Conservation (phyloP, 352 stramenopile species). For the Globisporangium heterothallicum region DNA sequence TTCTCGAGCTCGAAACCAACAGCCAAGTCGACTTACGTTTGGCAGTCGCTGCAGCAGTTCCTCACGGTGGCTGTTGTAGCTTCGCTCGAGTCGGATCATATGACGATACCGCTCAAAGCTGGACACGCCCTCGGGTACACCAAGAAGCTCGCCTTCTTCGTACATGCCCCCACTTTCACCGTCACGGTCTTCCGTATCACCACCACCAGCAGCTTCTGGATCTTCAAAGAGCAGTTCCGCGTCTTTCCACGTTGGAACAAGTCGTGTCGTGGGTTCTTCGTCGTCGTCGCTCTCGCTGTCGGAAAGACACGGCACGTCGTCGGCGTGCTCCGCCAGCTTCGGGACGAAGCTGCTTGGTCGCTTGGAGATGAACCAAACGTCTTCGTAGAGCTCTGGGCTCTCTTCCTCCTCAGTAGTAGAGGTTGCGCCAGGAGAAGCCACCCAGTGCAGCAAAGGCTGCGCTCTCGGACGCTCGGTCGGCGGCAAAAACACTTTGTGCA, state of each 20-base stretch:
- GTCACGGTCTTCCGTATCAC: background rate
- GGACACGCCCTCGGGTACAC: constrained; percentile 22
- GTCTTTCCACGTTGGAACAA: constrained; percentile 24
- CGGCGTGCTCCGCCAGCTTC: constrained; percentile 19
- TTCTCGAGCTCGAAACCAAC: background rate
- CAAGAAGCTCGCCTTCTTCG: constrained; percentile 37
- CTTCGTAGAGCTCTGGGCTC: constrained; percentile 15
- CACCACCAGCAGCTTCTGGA: background rate
- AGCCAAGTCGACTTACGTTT: constrained; percentile 28
- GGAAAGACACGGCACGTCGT: constrained; percentile 52
- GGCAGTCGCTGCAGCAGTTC: constrained; percentile 44
- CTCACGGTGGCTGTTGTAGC: constrained; percentile 47
- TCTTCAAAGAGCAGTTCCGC: constrained; percentile 25
- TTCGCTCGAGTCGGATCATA: constrained; percentile 50
- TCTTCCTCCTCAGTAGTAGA: background rate
- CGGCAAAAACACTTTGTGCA: constrained; percentile 19
- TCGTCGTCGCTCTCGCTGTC: constrained; percentile 73
- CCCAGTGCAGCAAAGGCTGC: constrained; percentile 16
- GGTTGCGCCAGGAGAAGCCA: too few relatives aligned
- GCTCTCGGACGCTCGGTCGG: constrained; percentile 19
- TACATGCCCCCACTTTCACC: constrained; percentile 13
- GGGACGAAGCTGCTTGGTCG: constrained; percentile 23
- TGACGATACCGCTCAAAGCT: constrained; percentile 56
- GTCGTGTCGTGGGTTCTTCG: background rate
- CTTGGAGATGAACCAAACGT: constrained; percentile 41